Evolutionary conservation across 768 basidiomycete species (phyloP).

Genomic region (Omphalotus guepiniiformis): DNA sequence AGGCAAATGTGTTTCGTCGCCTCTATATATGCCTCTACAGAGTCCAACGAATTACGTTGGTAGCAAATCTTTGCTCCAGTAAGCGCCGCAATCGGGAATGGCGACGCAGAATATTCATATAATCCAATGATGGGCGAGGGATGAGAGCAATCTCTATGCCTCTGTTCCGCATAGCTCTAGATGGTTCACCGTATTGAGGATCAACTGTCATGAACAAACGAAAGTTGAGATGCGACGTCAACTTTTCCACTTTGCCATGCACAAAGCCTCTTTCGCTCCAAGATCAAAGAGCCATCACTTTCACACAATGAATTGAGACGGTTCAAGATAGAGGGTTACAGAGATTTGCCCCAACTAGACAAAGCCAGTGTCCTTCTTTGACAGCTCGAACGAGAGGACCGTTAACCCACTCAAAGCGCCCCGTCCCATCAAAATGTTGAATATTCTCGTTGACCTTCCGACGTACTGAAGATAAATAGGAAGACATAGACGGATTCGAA

Average conservation of each 20-base stretch:
- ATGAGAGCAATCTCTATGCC: slow-evolving; percentile 79
- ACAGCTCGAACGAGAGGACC: slow-evolving; percentile 87
- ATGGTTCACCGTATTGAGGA: slow-evolving; percentile 87
- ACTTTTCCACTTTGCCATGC: slow-evolving; percentile 64
- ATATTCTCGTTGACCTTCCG: slow-evolving; percentile 13
- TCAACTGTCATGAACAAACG: slow-evolving; percentile 93
- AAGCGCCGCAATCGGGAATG: slow-evolving; percentile 42
- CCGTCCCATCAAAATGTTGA: slow-evolving; percentile 26
- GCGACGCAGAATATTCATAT: slow-evolving; percentile 41
- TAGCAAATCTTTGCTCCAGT: background rate
- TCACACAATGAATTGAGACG: slow-evolving; percentile 96
- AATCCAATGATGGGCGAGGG: slow-evolving; percentile 34
- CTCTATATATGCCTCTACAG: slow-evolving; percentile 31
- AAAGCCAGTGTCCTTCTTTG: slow-evolving; percentile 82
- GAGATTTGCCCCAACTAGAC: slow-evolving; percentile 90
- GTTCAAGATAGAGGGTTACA: slow-evolving; percentile 97
- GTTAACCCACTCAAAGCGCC: slow-evolving; percentile 92
- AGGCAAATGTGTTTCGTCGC: too few species aligned
- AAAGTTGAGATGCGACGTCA: slow-evolving; percentile 85
- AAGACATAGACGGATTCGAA: too few species aligned
- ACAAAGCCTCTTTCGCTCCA: slow-evolving; percentile 89
- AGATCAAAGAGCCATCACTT: slow-evolving; percentile 69
- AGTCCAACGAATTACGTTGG: slow-evolving; percentile 26
- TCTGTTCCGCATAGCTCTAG: slow-evolving; percentile 97
- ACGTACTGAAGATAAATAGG: background rate